Conservation (phyloP, 345 rosid genomes). For the Citrus maxima region DNA sequence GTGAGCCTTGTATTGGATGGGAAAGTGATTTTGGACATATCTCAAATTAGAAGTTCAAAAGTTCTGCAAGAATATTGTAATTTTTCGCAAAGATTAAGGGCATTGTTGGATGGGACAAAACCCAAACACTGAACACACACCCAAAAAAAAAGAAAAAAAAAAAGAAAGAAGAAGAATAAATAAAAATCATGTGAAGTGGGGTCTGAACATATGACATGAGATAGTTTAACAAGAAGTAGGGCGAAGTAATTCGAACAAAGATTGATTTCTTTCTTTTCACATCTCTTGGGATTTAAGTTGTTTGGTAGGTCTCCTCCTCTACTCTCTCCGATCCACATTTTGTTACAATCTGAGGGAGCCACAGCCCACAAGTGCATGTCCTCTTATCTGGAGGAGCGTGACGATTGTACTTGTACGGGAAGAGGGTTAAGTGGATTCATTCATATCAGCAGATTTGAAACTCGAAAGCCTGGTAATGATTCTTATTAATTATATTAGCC, state of each 20-base stretch:
- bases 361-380: background rate
- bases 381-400: conserved; percentile 3
- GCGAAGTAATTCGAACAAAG: background rate
- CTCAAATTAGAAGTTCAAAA: background rate
- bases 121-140: too few species aligned
- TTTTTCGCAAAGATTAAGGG: background rate
- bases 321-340: too few species aligned
- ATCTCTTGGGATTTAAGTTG: background rate
- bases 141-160: too few species aligned
- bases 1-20: background rate
- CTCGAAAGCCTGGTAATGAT: background rate
- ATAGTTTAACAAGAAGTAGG: background rate
- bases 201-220: background rate
- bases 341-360: conserved; percentile 1
- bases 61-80: background rate
- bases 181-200: conserved; percentile 8
- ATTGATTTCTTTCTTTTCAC: background rate
- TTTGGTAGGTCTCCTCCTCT: background rate
- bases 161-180: too few species aligned
- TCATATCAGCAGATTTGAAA: background rate
- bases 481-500: background rate
- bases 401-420: conserved; percentile 3
- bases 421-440: background rate
- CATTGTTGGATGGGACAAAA: background rate
- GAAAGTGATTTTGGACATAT: background rate